A percentile compares a stretch with the other conserved stretches of the same genome.
These are phyloP conservation scores for Monilinia polystroma DNA, from an alignment of 2,329 filamentous ascomycete genomes.

Conservation along the genomic window DNA sequence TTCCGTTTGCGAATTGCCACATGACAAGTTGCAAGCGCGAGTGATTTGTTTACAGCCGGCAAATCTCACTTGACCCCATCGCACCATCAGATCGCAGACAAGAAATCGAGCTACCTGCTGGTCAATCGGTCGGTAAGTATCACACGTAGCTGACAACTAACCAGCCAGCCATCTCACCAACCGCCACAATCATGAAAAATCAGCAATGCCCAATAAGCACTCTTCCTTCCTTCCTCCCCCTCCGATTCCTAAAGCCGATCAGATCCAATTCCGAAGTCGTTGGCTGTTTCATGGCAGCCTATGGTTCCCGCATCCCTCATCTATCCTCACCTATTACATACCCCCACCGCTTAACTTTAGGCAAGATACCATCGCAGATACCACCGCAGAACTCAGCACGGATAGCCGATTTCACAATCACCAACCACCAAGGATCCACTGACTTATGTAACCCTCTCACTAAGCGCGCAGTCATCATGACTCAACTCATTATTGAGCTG, in stretches of 20 bases:
- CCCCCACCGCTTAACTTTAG: not conserved
- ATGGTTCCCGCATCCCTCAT: not conserved
- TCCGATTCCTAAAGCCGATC: not conserved
- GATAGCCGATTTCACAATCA: too few relatives aligned
- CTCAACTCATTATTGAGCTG: not conserved
- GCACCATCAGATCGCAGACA: too few relatives aligned
- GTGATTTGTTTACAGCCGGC: too few relatives aligned
- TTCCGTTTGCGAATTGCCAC: not conserved
- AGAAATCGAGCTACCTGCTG: too few relatives aligned
- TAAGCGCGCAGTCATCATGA: not conserved
- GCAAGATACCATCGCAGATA: not conserved
- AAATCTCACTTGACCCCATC: too few relatives aligned
- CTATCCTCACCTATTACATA: not conserved
- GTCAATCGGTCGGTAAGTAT: too few relatives aligned
- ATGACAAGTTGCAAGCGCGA: too few relatives aligned
- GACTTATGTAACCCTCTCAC: not conserved
- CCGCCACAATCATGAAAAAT: too few relatives aligned
- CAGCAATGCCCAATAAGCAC: not conserved
- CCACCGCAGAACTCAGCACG: too few relatives aligned
- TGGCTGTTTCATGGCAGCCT: not conserved
- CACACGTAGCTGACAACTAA: too few relatives aligned
- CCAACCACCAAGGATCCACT: too few relatives aligned
- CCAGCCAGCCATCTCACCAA: too few relatives aligned
- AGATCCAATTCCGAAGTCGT: not conserved
- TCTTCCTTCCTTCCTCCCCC: not conserved